These are phyloP conservation scores for Aschersonia sp. DNA, from an alignment of 2,329 filamentous ascomycete species.

Conservation along the genomic window DNA sequence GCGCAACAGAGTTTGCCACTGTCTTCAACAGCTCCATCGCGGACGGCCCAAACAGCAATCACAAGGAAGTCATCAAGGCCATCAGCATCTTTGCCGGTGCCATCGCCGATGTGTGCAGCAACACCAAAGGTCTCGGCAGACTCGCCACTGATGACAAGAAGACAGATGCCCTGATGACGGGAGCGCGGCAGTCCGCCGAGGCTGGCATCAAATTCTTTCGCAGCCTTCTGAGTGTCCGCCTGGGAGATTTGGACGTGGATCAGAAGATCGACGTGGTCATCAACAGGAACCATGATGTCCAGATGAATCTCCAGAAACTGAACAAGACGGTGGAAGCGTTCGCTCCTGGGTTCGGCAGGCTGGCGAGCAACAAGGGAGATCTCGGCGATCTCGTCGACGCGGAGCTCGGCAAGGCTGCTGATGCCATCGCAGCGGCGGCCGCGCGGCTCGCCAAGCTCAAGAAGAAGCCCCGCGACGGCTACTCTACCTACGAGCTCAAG, in stretches of 20 bases:
- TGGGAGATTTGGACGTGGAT: constrained; percentile 78
- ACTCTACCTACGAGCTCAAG: constrained; percentile 89
- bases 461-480: constrained; percentile 92
- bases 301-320: constrained; percentile 82
- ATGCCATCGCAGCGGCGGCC: constrained; percentile 85
- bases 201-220: constrained; percentile 93
- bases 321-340: constrained; percentile 90
- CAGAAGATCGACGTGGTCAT: constrained; percentile 96
- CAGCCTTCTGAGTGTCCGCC: constrained; percentile 78
- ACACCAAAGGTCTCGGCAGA: constrained; percentile 86
- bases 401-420: constrained; percentile 84
- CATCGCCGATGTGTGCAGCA: constrained; percentile 84
- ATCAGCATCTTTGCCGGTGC: constrained; percentile 83
- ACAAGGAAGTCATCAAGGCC: constrained; percentile 83
- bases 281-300: constrained; percentile 91
- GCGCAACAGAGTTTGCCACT: constrained; percentile 92
- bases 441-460: constrained; percentile 80
- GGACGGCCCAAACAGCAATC: constrained; percentile 80
- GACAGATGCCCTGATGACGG: constrained; percentile 68
- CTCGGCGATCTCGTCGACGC: constrained; percentile 84
- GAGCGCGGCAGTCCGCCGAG: constrained; percentile 69
- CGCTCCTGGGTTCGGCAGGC: constrained; percentile 72
- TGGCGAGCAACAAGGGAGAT: constrained; percentile 67
- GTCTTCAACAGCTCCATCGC: constrained; percentile 98
- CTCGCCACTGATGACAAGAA: constrained; percentile 95